Conservation (phyloP, 352 stramenopile genomes). For the Pythium volutum region DNA sequence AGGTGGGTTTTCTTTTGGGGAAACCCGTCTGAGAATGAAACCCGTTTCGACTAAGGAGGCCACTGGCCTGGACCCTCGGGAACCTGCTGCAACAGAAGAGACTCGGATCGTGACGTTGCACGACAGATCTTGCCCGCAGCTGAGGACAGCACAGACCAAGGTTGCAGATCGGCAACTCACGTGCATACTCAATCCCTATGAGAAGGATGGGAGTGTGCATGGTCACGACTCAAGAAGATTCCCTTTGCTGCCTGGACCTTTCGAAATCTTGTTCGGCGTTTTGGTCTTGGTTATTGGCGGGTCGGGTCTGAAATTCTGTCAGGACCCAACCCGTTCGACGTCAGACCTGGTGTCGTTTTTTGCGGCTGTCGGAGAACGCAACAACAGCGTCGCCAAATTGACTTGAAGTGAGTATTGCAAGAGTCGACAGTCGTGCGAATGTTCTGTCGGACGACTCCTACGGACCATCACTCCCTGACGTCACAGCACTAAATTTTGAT, state of each 20-base stretch:
- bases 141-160: neutral
- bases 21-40: neutral
- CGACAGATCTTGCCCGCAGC: neutral
- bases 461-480: constrained; percentile 21
- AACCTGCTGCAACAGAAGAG: neutral
- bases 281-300: neutral
- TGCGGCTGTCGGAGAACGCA: constrained; percentile 23
- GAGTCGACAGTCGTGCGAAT: constrained; percentile 8
- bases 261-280: neutral
- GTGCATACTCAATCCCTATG: neutral
- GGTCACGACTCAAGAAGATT: constrained; percentile 5
- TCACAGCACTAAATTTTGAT: neutral
- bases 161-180: neutral
- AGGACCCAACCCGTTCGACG: constrained; percentile 8
- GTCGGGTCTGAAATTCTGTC: constrained; percentile 2
- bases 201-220: constrained; percentile 3
- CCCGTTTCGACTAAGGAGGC: neutral
- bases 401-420: constrained; percentile 26
- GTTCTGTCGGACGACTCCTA: constrained; percentile 9
- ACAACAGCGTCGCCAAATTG: constrained; percentile 2
- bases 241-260: constrained; percentile 8
- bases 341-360: constrained; percentile 17
- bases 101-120: neutral
- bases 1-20: neutral
- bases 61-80: too few species aligned